Base-by-base conservation (phyloP, 176 grass and related monocot genomes). In the Olyra latifolia region DNA sequence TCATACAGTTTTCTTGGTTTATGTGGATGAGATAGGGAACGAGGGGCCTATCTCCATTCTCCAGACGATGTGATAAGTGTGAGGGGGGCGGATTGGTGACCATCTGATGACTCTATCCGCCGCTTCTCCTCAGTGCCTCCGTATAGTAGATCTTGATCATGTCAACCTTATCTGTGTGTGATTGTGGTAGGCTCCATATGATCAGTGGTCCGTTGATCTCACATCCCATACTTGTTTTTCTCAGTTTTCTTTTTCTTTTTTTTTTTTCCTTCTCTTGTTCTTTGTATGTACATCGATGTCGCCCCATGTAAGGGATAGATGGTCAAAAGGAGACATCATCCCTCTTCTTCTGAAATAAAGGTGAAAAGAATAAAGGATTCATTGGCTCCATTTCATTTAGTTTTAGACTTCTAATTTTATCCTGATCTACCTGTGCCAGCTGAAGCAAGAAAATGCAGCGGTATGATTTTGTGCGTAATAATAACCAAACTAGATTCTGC, bases 101-200 rank as follows among this genome's bases (percentile, higher is more conserved):
- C 23, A 83, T 55, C 56, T 63, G 13, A 77, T 66, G 3, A 65
- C 20, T n/a, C 44, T 44, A 55, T 77, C 44, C 1, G 45, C 12
- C 49, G 42, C 65, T 57, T 56, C 10, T 52, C 27, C 14, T 62
- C 15, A 35, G 71, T 62, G 57, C 25, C 72, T 1, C 45, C 3
- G 16, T 62, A 12, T 65, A 20, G 12, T 83, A 60, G 73, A 65
- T 57, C 60, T 46, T 47, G 57, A 53, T 85, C 46, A 15, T 72
- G 57, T 66, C 47, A 25, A 35, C 40, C 40, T 58, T 73, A 78
- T 83, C 74, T 72, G 46, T 47, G 56, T 72, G 65, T 88, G 57
- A 83, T 83, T 50, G 74, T 66, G 66, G 80, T 83, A 73, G 86
- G 58, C 28, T 83, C 66, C 74, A 58, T 78, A 38, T 54, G 20